Base-by-base conservation (phyloP, 148 eudicot species). In the Persicaria maculosa region DNA sequence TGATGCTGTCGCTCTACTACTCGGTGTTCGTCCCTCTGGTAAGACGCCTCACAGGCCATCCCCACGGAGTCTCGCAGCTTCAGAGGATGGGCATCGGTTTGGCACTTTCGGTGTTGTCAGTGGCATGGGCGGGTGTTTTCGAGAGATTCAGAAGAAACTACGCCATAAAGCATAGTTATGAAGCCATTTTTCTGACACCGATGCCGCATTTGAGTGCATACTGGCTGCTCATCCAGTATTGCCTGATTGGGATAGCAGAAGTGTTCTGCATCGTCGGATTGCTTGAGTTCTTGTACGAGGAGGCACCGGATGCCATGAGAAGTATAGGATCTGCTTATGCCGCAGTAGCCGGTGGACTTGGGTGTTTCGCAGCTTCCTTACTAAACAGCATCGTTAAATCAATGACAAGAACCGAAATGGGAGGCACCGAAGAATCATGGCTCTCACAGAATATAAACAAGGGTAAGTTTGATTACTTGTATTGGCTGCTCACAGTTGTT, bases 251-350 rank as follows among this genome's bases (percentile, higher is more conserved):
- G 62, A 85, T 90, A n/a, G 96, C 97, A n/a, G 97, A 93, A 59
- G 93, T 93, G 8, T 93, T 93, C 45, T 87, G 93, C 79, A 93
- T 93, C 3, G 97, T 93, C 74, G 97, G 97, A 22, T 80, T 93
- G 62, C 84, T 93, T 4, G 97, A 93, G 74, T 93, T 93, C 73
- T 83, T 93, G 57, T 93, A 93, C 12, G 93, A 93, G 79, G 97
- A 93, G 82, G 91, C 97, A 12, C 97, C 97, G 0, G 96, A 93
- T 79, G 97, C 97, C 47, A 93, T 93, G 96, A 88, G 91, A 79
- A 93, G 97, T 79, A 88, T 93, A 12, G 97, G 96, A 31, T 93
- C 97, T 8, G 95, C 97, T 73, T 93, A 93, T 59, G 96, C 97
- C 52, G 96, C 97, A 16, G 86, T 93, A 40, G 96, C 97, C 36